These are phyloP conservation scores for Colletotrichum echinochloae DNA, from an alignment of 2,329 filamentous ascomycete genomes.

Conservation along the genomic window DNA sequence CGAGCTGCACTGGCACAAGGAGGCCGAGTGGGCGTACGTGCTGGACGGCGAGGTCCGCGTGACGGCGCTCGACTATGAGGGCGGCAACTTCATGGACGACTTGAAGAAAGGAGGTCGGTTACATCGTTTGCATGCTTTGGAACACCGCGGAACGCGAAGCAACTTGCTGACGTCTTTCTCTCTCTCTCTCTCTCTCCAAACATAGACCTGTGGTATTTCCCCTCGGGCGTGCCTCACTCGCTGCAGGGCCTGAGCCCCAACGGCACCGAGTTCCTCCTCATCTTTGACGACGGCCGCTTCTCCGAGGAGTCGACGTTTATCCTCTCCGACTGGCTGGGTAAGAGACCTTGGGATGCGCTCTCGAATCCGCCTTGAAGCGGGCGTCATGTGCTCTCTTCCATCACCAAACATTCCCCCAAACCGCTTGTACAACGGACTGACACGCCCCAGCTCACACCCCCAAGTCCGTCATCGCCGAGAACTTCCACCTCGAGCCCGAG, in stretches of 20 bases:
- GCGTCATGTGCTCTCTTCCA: too few species aligned
- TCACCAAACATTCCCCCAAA: too few species aligned
- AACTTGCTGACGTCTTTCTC: too few species aligned
- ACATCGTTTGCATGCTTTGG: too few species aligned
- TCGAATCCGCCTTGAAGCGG: too few species aligned
- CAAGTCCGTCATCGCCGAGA: constrained; percentile 77
- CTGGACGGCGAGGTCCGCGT: constrained; percentile 78
- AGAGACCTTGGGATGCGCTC: constrained; percentile 41
- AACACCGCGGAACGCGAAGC: too few species aligned
- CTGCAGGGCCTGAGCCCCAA: constrained; percentile 59
- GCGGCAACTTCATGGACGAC: constrained; percentile 82
- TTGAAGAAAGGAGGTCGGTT: constrained; percentile 72
- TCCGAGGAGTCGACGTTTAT: constrained; percentile 77
- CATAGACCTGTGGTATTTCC: constrained; percentile 83
- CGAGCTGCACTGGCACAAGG: constrained; percentile 85
- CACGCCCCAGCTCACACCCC: constrained; percentile 71
- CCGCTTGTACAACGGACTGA: constrained; percentile 27
- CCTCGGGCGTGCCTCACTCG: constrained; percentile 80
- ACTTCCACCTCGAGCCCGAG: constrained; percentile 79
- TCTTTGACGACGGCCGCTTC: constrained; percentile 63
- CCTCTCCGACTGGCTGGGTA: constrained; percentile 78
- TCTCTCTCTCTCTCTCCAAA: too few species aligned
- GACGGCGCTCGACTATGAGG: constrained; percentile 79
- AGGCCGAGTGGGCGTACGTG: constrained; percentile 83
- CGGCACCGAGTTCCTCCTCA: constrained; percentile 53